Evolutionary conservation across 2,329 filamentous ascomycete species (phyloP).

Genomic region (Leptographium flavum): DNA sequence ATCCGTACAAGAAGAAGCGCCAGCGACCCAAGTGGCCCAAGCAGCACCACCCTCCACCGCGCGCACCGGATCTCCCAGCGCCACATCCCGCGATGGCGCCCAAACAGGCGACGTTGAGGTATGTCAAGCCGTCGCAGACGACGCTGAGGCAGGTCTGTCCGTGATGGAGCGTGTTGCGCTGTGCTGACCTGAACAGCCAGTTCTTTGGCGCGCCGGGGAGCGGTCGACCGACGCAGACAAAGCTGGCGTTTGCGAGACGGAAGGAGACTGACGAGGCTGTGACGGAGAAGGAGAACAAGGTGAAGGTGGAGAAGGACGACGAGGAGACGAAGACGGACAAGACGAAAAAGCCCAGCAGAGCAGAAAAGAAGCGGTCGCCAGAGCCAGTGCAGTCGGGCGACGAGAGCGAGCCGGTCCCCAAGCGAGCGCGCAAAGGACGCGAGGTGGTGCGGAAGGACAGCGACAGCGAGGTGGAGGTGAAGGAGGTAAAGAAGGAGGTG

Average conservation of each 20-base stretch:
- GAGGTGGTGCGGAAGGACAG: conserved; percentile 39
- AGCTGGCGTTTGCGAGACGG: conserved; percentile 54
- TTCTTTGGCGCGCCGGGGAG: conserved; percentile 64
- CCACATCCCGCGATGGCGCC: conserved; percentile 27
- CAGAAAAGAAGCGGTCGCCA: conserved; percentile 8
- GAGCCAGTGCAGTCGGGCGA: conserved; percentile 22
- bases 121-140: conserved; percentile 61
- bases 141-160: conserved; percentile 52
- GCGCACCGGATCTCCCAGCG: too few species aligned
- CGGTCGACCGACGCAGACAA: conserved; percentile 50
- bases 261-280: conserved; percentile 5
- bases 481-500: conserved; percentile 14
- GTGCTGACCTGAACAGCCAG: conserved; percentile 42
- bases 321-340: too few species aligned
- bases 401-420: conserved; percentile 42
- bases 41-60: too few species aligned
- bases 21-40: too few species aligned
- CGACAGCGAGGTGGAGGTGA: conserved; percentile 26
- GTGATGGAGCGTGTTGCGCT: neutral
- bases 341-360: conserved; percentile 15
- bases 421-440: conserved; percentile 35
- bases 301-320: conserved; percentile 19
- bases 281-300: conserved; percentile 14
- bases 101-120: conserved; percentile 80
- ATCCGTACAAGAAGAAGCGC: too few species aligned